Evolutionary conservation across 2,329 filamentous ascomycete genomes (phyloP), one percentile per base, ranked within the genome.

Genomic region (Calonectria crousiana): DNA sequence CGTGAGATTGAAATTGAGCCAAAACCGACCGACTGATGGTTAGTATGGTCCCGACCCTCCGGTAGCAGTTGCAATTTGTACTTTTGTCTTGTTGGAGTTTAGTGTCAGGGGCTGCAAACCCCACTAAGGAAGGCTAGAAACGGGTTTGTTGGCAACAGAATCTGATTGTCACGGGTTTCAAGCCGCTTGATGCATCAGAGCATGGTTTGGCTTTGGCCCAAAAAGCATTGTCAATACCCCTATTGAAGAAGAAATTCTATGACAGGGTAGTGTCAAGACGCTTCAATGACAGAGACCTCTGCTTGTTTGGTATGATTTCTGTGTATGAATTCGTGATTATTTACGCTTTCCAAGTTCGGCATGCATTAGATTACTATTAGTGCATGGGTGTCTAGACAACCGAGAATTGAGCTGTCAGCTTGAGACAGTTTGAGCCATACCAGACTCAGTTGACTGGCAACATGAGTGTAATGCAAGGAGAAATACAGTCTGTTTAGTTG

Each of bases 371-470:
- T 38, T 38, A 9, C 36, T 38, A 1, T 38, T 38, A 3, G 3
- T 16, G 10, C 36, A 4, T 34, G 32, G 32, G 32, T 38, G 36
- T 38, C 36, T 38, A 16, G 2, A 38, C 36, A 16, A 14, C 14
- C 14, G 36, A 16, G 4, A 14, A 38, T 6, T 16, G 36, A 6
- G 36, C 14, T 13, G 3, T 38, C 36, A 16, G 2, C 1, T 2
- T n/a, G 41, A n/a, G 18, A 44, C 6, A 18, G 18, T 9, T 9
- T n/a, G 41, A 2, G 8, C 41, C 6, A 4, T 44, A 1, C 3
- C 18, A 18, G 18, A 0, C 6, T 44, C 1, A 1, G 6, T 20
- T 2, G 41, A 8, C 2, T 9, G 16, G 8, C 1, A 44, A n/a
- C 0, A 6, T 6, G 18, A n/a, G 5, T 18, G 18, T 5, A 4